These are phyloP conservation scores for Fusarium metavorans DNA, from an alignment of 2,329 filamentous ascomycete genomes.

Conservation along the genomic window DNA sequence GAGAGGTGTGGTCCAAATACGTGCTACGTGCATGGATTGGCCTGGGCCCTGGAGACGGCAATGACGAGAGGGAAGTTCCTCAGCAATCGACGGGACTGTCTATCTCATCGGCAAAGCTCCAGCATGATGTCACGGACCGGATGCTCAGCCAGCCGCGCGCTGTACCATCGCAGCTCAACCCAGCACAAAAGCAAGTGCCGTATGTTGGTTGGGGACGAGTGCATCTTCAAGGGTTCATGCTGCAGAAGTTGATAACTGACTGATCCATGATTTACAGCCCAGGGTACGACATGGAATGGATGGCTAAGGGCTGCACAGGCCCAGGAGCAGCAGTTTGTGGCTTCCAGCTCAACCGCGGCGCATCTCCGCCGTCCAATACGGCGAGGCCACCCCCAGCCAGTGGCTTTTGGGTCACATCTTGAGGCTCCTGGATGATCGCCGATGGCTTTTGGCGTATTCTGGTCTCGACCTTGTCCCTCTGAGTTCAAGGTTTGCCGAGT, in stretches of 20 bases:
- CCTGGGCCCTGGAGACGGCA: conserved; percentile 2
- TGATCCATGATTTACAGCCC: not conserved
- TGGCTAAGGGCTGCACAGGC: conserved; percentile 3
- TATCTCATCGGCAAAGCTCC: not conserved
- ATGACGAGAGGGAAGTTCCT: conserved; percentile 5
- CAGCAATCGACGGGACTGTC: not conserved
- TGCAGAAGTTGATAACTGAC: conserved; percentile 25
- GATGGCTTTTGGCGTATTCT: conserved; percentile 23
- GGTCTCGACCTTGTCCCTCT: conserved; percentile 18
- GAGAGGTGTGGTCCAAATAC: conserved; percentile 19
- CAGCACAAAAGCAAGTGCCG: conserved; percentile 7
- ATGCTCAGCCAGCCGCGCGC: not conserved
- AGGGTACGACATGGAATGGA: conserved; percentile 1
- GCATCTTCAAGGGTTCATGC: conserved; percentile 15
- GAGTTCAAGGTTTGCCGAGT: conserved; percentile 23
- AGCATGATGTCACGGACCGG: not conserved
- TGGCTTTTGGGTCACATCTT: conserved; percentile 16
- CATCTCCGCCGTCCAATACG: conserved; percentile 8
- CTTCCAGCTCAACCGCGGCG: conserved; percentile 1
- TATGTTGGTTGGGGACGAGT: not conserved
- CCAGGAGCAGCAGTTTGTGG: not conserved
- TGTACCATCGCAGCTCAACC: not conserved
- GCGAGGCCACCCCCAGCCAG: conserved; percentile 12
- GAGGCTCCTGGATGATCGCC: conserved; percentile 25
- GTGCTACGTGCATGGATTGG: not conserved